Evolutionary conservation across 1,139 yeast genomes (phyloP).

Genomic region (Candida freyschussii): DNA sequence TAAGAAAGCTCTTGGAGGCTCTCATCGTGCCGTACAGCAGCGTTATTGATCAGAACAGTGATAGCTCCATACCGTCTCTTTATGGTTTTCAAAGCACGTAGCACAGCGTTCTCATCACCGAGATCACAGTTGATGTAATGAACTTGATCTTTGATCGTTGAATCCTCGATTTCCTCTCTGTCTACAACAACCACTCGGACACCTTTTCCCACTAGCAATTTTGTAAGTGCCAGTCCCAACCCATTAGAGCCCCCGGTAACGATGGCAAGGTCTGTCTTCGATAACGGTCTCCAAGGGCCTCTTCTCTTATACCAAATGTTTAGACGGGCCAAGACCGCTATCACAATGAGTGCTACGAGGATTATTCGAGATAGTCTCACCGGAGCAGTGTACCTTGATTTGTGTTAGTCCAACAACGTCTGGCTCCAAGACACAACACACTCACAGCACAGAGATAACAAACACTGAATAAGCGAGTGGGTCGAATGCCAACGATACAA

Average conservation of each 20-base stretch:
- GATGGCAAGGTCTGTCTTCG: constrained; percentile 34
- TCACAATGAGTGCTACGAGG: no score
- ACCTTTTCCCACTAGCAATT: constrained; percentile 30
- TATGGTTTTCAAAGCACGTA: constrained; percentile 30
- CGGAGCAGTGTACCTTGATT: no score
- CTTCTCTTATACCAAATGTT: constrained; percentile 16
- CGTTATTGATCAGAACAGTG: constrained; percentile 64
- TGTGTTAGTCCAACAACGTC: no score
- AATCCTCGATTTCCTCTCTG: constrained; percentile 32
- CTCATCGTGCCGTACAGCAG: constrained; percentile 58
- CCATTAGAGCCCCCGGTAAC: constrained; percentile 69
- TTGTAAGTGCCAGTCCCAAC: constrained; percentile 46
- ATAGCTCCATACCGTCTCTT: constrained; percentile 32
- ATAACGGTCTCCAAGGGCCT: constrained; percentile 19
- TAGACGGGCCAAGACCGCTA: no score
- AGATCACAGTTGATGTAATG: constrained; percentile 47
- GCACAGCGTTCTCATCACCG: constrained; percentile 33
- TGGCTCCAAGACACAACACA: no score
- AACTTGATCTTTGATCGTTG: constrained; percentile 19
- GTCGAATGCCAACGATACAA: no score
- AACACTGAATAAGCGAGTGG: no score
- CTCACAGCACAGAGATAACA: no score
- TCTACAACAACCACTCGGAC: constrained; percentile 47
- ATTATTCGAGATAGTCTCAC: no score
- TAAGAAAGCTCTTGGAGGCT: constrained; percentile 36